These are phyloP conservation scores for Phytophthora quininea DNA, from an alignment of 352 stramenopile species.

Conservation along the genomic window DNA sequence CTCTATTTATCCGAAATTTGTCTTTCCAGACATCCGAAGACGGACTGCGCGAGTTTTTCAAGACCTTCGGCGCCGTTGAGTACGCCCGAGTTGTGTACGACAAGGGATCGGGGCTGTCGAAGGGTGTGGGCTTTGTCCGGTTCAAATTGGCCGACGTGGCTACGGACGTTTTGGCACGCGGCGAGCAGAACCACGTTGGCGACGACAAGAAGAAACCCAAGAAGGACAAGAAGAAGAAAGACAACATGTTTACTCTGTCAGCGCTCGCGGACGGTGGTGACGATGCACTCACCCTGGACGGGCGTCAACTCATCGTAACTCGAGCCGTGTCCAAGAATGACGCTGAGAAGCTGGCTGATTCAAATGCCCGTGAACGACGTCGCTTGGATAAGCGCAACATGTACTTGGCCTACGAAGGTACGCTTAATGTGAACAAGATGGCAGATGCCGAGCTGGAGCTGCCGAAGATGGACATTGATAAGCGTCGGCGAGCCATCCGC, in stretches of 20 bases:
- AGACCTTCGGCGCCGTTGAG: slow-evolving; percentile 74
- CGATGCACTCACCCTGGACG: slow-evolving; percentile 76
- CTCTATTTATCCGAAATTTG: slow-evolving; percentile 85
- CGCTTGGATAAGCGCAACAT: slow-evolving; percentile 95
- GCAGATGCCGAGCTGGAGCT: slow-evolving; percentile 87
- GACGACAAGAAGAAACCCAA: slow-evolving; percentile 61
- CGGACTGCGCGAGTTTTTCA: slow-evolving; percentile 71
- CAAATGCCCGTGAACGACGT: slow-evolving; percentile 61
- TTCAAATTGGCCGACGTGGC: slow-evolving; percentile 68
- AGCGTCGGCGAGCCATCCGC: slow-evolving; percentile 90
- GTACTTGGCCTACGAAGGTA: slow-evolving; percentile 95
- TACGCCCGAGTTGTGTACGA: slow-evolving; percentile 86
- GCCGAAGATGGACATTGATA: slow-evolving; percentile 94
- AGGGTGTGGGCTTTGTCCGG: slow-evolving; percentile 86
- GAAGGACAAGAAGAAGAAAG: slow-evolving; percentile 56
- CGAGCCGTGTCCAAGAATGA: slow-evolving; percentile 76
- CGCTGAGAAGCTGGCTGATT: slow-evolving; percentile 61
- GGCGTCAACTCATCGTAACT: slow-evolving; percentile 77
- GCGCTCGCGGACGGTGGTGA: slow-evolving; percentile 64
- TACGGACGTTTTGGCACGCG: slow-evolving; percentile 58
- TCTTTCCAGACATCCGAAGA: slow-evolving; percentile 87
- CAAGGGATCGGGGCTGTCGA: slow-evolving; percentile 78
- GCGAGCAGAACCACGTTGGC: slow-evolving; percentile 39
- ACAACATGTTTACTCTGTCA: slow-evolving; percentile 68
- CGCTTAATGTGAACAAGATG: slow-evolving; percentile 92